Conservation (phyloP, 2,329 filamentous ascomycete species). For the Coleophoma cylindrospora region DNA sequence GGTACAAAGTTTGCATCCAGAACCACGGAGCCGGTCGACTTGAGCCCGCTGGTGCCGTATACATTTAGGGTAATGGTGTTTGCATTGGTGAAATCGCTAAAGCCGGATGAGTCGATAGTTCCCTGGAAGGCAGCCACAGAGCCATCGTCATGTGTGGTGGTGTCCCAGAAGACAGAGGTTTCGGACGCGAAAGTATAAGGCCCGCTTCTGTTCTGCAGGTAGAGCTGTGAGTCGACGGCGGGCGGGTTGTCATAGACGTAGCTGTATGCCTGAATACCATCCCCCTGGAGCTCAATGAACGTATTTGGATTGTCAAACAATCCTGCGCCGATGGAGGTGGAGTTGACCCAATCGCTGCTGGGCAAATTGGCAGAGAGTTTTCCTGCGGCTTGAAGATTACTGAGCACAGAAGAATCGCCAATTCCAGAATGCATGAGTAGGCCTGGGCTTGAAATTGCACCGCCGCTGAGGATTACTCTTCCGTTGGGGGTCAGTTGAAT, state of each 20-base stretch:
- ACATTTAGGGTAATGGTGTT: conserved; percentile 50
- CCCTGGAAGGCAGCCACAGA: conserved; percentile 41
- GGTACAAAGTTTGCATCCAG: conserved; percentile 39
- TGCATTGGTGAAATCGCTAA: conserved; percentile 30
- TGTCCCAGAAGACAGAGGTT: conserved; percentile 48
- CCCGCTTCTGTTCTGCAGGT: conserved; percentile 41
- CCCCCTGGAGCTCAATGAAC: conserved; percentile 40
- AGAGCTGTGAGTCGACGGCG: conserved; percentile 36
- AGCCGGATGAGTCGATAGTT: conserved; percentile 44
- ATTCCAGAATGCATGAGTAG: conserved; percentile 47
- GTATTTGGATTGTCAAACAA: conserved; percentile 54
- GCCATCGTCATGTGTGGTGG: conserved; percentile 36
- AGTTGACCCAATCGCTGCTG: conserved; percentile 39
- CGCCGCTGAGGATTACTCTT: conserved; percentile 41
- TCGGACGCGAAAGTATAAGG: conserved; percentile 48
- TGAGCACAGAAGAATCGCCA: conserved; percentile 28
- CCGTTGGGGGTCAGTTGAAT: conserved; percentile 14
- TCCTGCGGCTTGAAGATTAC: conserved; percentile 28
- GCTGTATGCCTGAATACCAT: conserved; percentile 39
- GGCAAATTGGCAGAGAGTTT: conserved; percentile 27
- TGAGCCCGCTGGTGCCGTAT: conserved; percentile 50
- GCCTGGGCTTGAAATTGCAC: conserved; percentile 44
- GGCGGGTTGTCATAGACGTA: conserved; percentile 40
- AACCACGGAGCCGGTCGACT: conserved; percentile 40
- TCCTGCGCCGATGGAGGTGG: conserved; percentile 40